Base-by-base conservation (phyloP, 1,284 basidiomycete species). In the Thecaphora frezii region DNA sequence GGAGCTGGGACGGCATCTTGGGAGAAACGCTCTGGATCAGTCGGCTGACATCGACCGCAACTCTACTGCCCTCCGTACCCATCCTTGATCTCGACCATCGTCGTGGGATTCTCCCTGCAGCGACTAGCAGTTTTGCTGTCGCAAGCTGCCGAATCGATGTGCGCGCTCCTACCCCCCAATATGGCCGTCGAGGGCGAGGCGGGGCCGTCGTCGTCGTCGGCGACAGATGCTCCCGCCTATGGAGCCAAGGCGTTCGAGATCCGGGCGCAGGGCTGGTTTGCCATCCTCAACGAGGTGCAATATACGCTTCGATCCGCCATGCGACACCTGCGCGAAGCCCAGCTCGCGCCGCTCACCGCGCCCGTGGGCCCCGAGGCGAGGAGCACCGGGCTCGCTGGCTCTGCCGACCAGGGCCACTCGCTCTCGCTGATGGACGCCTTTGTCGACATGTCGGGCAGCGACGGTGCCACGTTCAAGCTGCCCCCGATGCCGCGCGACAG, bases 241-340 rank as follows among this genome's bases (percentile, higher is more conserved):
- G 62, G 58, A 3, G 57, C 66, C 25, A 69, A 56, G 33, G 66
- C 63, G 9, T 69, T 69, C 28, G 62, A 69, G 30, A 43, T 49
- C 5, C 50, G 49, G 21, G 62, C 62, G 2, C 62, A 69, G 40
- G 51, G 59, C 38, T 69, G 66, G 66, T 69, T 69, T 46, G 26
- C 41, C 21, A 65, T 62, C 49, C 61, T 69, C 51, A 69, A 66
- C 54, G 62, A 69, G 43, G 66, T 69, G 18, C 66, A 69, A 49
- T 61, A 58, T 48, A 51, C 58, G 5, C 54, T 69, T 0, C 48
- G 66, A 0, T 58, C 51, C 19, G 66, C 57, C 0, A 61, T 65
- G 4, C 30, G 58, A 7, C 64, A 65, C 25, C 40, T 69, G 2
- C 30, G 66, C 13, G 57, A 64, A 23, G 44, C 60, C 1, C 62